Evolutionary conservation across 257 asterid species (phyloP).

Genomic region (Paraleonurus japonicus): DNA sequence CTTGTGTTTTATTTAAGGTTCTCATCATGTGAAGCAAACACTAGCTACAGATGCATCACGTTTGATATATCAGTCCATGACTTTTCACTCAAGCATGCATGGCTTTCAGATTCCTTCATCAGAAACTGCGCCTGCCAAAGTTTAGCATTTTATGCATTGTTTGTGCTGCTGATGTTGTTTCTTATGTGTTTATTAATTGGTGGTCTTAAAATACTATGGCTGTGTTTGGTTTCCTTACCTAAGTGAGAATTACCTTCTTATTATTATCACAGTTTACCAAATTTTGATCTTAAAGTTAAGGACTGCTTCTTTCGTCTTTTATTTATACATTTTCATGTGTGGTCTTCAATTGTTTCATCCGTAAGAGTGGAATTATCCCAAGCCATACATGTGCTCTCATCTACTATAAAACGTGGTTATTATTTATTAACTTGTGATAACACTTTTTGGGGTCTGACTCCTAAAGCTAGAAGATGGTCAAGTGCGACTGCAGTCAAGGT

Average conservation of each 20-base stretch:
- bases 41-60: slow-evolving; percentile 1
- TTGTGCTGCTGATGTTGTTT: background rate
- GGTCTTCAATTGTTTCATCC: slow-evolving; percentile 17
- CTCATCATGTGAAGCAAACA: background rate
- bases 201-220: background rate
- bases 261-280: background rate
- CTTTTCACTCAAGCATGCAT: background rate
- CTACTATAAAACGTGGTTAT: slow-evolving; percentile 11
- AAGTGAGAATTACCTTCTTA: slow-evolving; percentile 11
- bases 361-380: background rate
- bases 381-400: slow-evolving; percentile 9
- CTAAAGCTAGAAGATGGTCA: slow-evolving; percentile 99
- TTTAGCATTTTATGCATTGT: background rate
- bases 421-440: slow-evolving; percentile 31
- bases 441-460: slow-evolving; percentile 37
- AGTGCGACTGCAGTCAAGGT: slow-evolving; percentile 91
- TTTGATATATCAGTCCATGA: background rate
- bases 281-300: background rate
- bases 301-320: slow-evolving; percentile 4
- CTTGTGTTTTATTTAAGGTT: background rate
- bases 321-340: background rate
- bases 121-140: background rate
- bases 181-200: background rate
- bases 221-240: background rate
- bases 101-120: background rate